A percentile compares a stretch with the other conserved stretches of the same genome.
phyloP scores from a whole-genome alignment of 371 early-diverging fungal genomes.

The Actinomortierella wolfii region DNA sequence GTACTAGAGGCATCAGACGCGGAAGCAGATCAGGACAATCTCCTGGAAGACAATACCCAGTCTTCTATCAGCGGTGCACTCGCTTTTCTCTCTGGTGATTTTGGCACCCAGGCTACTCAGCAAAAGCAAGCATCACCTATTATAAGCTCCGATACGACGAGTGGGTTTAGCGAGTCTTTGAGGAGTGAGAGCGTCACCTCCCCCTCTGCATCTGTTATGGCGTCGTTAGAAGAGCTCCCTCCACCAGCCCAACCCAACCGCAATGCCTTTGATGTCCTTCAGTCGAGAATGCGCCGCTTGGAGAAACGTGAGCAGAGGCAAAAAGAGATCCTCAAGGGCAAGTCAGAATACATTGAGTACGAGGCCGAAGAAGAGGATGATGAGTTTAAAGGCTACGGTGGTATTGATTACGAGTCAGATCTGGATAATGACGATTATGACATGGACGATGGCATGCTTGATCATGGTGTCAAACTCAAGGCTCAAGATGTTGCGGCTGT shows the following conservation, averaged over 20 bases:
- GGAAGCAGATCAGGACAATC: slow-evolving; percentile 4
- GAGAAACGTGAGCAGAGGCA: slow-evolving; percentile 16
- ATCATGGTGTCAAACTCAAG: slow-evolving; percentile 12
- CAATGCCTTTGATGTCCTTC: slow-evolving; percentile 36
- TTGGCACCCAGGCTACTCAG: neutral
- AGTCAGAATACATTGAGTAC: slow-evolving; percentile 39
- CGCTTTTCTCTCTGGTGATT: slow-evolving; percentile 28
- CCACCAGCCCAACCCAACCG: slow-evolving; percentile 1
- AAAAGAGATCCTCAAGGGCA: slow-evolving; percentile 15
- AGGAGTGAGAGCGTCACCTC: neutral
- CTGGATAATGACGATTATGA: slow-evolving; percentile 41
- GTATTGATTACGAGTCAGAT: slow-evolving; percentile 42
- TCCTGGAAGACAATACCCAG: slow-evolving; percentile 3
- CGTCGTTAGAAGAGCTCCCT: neutral
- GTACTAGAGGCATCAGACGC: neutral
- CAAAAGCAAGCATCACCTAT: too few species aligned
- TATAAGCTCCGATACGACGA: too few species aligned
- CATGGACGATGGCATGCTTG: slow-evolving; percentile 40
- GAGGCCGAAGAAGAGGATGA: slow-evolving; percentile 48
- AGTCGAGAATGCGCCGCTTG: slow-evolving; percentile 9
- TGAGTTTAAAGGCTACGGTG: slow-evolving; percentile 40
- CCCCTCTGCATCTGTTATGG: neutral
- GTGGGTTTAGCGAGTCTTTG: too few species aligned
- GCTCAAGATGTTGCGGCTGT: slow-evolving; percentile 28
- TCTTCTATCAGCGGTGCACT: slow-evolving; percentile 10